Conservation (phyloP, 2,329 filamentous ascomycete species). For the Cladosporium sp. region DNA sequence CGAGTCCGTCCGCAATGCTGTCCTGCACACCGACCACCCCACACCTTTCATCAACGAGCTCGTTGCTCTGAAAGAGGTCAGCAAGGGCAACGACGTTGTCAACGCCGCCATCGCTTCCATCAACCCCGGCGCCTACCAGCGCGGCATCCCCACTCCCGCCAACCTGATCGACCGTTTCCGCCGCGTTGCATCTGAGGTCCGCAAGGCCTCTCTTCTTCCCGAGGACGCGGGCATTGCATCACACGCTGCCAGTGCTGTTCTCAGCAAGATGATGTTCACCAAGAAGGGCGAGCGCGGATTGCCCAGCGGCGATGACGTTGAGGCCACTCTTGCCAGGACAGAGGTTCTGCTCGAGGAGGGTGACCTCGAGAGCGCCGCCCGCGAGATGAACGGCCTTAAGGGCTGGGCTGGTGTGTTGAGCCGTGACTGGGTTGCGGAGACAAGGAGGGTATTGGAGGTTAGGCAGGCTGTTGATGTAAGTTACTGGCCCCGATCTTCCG, state of each 20-base stretch:
- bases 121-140: constrained; percentile 90
- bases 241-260: constrained; percentile 83
- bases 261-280: constrained; percentile 95
- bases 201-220: constrained; percentile 89
- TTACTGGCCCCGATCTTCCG: constrained; percentile 26
- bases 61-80: constrained; percentile 88
- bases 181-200: constrained; percentile 84
- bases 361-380: constrained; percentile 82
- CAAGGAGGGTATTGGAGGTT: constrained; percentile 89
- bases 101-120: constrained; percentile 95
- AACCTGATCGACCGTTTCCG: constrained; percentile 96
- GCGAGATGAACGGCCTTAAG: constrained; percentile 89
- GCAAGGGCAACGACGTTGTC: constrained; percentile 74
- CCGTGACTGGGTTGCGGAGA: constrained; percentile 89
- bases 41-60: constrained; percentile 86
- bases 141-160: constrained; percentile 77
- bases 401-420: constrained; percentile 96
- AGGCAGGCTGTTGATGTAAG: constrained; percentile 93
- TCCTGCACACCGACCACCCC: constrained; percentile 72
- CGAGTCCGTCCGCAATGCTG: constrained; percentile 82
- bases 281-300: constrained; percentile 66
- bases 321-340: constrained; percentile 86
- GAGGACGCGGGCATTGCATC: constrained; percentile 93
- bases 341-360: constrained; percentile 92
- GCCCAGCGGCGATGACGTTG: constrained; percentile 82